Conservation (phyloP, 164 flowering plant species). For the Aristolochia contorta region DNA sequence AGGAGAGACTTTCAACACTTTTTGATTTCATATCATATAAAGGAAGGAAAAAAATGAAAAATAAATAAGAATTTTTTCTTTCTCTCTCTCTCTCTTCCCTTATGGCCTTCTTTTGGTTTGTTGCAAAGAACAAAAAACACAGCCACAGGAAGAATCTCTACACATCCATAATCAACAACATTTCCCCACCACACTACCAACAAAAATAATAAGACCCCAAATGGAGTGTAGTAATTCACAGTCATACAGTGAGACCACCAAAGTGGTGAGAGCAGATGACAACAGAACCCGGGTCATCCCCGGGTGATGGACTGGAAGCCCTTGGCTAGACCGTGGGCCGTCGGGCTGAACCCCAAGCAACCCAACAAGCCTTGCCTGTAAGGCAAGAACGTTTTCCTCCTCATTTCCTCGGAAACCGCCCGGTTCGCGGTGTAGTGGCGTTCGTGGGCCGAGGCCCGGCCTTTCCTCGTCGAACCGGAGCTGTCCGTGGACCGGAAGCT, state of each 20-base stretch:
- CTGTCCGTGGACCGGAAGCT: conserved; percentile 40
- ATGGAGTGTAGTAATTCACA: too few relatives aligned
- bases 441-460: conserved; percentile 69
- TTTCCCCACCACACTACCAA: background rate
- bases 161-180: background rate
- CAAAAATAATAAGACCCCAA: background rate
- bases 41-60: background rate
- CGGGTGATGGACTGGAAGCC: conserved; percentile 24
- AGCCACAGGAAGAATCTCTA: conserved; percentile 1
- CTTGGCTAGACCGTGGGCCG: conserved; percentile 35
- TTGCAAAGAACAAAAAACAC: too few relatives aligned
- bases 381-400: conserved; percentile 75
- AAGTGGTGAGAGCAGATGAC: background rate
- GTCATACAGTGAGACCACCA: too few relatives aligned
- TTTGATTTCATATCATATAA: background rate
- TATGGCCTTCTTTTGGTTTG: background rate
- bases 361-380: conserved; percentile 74
- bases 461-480: conserved; percentile 23
- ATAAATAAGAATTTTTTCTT: background rate
- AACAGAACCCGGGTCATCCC: background rate
- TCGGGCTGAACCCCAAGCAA: conserved; percentile 42
- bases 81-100: background rate
- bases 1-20: too few relatives aligned
- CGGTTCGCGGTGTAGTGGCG: conserved; percentile 64
- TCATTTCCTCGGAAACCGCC: conserved; percentile 62